These are phyloP conservation scores for Malbranchea zuffiana DNA, from an alignment of 2,329 filamentous ascomycete species.

Conservation along the genomic window DNA sequence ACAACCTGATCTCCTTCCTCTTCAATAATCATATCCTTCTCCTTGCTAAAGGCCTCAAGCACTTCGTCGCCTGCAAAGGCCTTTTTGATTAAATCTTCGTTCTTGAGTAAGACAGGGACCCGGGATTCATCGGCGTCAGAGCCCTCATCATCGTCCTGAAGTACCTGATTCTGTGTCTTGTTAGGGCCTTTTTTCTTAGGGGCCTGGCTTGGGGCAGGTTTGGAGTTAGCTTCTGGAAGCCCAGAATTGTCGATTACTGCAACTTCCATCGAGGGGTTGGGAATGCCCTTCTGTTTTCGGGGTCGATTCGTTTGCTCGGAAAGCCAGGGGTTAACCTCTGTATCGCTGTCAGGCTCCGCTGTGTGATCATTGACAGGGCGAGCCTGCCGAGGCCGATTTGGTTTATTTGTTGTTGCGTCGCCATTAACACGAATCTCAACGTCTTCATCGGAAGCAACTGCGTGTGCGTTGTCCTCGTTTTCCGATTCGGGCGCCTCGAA, in stretches of 20 bases:
- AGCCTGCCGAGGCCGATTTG: background rate
- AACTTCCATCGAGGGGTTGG: slow-evolving; percentile 9
- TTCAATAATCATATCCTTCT: slow-evolving; percentile 60
- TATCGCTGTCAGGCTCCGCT: slow-evolving; percentile 12
- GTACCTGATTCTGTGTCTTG: slow-evolving; percentile 17
- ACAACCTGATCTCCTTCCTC: slow-evolving; percentile 75
- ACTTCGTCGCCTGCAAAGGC: slow-evolving; percentile 87
- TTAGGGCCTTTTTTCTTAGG: slow-evolving; percentile 13
- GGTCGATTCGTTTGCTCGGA: slow-evolving; percentile 19
- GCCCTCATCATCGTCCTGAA: slow-evolving; percentile 33
- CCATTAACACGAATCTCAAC: slow-evolving; percentile 28
- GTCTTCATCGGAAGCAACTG: slow-evolving; percentile 21
- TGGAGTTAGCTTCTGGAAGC: background rate
- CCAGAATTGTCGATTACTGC: slow-evolving; percentile 15
- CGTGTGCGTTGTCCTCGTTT: slow-evolving; percentile 21
- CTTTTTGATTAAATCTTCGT: slow-evolving; percentile 59
- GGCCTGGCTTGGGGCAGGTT: slow-evolving; percentile 8
- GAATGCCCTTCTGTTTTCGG: slow-evolving; percentile 12
- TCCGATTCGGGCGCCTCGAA: slow-evolving; percentile 52
- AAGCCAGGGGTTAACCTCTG: slow-evolving; percentile 29
- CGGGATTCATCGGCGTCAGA: slow-evolving; percentile 33
- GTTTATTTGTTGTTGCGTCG: slow-evolving; percentile 11
- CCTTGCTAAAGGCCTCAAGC: slow-evolving; percentile 63
- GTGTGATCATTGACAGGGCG: background rate
- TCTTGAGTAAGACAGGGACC: slow-evolving; percentile 36